Base-by-base conservation (phyloP, 2,329 filamentous ascomycete species). In the Sphaerulina populicola region DNA sequence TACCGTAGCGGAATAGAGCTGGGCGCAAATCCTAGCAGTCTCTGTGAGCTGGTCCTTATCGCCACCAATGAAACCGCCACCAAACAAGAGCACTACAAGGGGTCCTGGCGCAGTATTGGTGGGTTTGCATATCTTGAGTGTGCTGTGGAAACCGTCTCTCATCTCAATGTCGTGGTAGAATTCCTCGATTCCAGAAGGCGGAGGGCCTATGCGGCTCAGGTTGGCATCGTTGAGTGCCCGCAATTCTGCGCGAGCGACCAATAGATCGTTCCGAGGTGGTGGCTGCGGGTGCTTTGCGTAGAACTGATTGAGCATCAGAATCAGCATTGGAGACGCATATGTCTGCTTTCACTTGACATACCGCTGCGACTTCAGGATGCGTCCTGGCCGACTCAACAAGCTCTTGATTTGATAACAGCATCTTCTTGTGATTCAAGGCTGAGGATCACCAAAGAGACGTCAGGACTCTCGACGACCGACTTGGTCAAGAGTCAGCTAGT, bases 111-210 rank as follows among this genome's bases (percentile, higher is more conserved):
- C 44, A 11, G 37, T 35, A 7, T 39, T 30, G 15, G 47, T 36
- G 5, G 67, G 68, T 23, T 58, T 59, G 48, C 66, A 64, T 44
- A 71, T 60, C 31, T 67, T 64, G 23, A 68, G 57, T 1, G 53
- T 62, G 54, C 66, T 70, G 46, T 61, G 49, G 21, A 60, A 59
- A 2, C 65, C 68, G 41, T 69, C 67, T 6, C 67, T 60, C 58
- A 68, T 63, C 4, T 55, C 50, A 21, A 71, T 67, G 47, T 62
- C 58, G 45, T 61, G 62, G 39, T 68, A 64, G 50, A 81, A 67
- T 4, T 61, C 64, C 18, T 54, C 46, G 23, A 63, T 27, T 12
- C 47, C 50, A 1, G 52, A 23, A 15, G 59, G 52, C 11, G 57
- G 30, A n/a, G 55, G 50, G 33, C 58, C 61, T n/a, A 61, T 38